These are phyloP conservation scores for Eurotiales sp. DNA, from an alignment of 2,329 filamentous ascomycete species.

Conservation along the genomic window DNA sequence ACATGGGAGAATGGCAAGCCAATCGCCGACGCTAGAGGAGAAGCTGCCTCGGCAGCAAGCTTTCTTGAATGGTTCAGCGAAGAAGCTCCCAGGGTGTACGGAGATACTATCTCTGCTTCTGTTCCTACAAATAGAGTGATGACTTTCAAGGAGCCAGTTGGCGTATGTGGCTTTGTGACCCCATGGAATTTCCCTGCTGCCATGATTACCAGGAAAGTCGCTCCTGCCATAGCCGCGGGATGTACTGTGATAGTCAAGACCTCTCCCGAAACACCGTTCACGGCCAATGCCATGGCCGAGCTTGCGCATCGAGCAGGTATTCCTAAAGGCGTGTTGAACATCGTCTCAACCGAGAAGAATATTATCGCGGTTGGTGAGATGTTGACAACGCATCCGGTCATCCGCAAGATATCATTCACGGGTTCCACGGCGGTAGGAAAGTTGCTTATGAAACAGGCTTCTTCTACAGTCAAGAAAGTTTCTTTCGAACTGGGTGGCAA, in stretches of 20 bases:
- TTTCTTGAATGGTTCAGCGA: conserved; percentile 64
- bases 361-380: conserved; percentile 73
- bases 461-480: conserved; percentile 77
- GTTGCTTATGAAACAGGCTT: conserved; percentile 86
- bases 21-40: conserved; percentile 56
- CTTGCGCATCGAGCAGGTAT: conserved; percentile 83
- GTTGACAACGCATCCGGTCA: conserved; percentile 69
- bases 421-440: conserved; percentile 65
- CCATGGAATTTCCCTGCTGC: conserved; percentile 63
- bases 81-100: conserved; percentile 56
- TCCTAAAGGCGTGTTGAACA: conserved; percentile 84
- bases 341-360: conserved; percentile 76
- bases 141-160: conserved; percentile 63
- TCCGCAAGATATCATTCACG: conserved; percentile 93
- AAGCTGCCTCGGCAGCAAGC: conserved; percentile 55
- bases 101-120: conserved; percentile 59
- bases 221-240: conserved; percentile 74
- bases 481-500: conserved; percentile 94
- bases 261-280: conserved; percentile 88
- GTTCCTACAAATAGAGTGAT: conserved; percentile 59
- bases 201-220: conserved; percentile 52
- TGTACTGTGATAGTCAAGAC: conserved; percentile 93
- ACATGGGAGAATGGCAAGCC: conserved; percentile 70
- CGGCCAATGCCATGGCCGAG: conserved; percentile 81
- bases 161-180: conserved; percentile 64